Percentiles rank a stretch among this genome's conserved stretches.
Evolutionary conservation across 352 stramenopile genomes (phyloP).

Genomic region (Peronospora farinosa): DNA sequence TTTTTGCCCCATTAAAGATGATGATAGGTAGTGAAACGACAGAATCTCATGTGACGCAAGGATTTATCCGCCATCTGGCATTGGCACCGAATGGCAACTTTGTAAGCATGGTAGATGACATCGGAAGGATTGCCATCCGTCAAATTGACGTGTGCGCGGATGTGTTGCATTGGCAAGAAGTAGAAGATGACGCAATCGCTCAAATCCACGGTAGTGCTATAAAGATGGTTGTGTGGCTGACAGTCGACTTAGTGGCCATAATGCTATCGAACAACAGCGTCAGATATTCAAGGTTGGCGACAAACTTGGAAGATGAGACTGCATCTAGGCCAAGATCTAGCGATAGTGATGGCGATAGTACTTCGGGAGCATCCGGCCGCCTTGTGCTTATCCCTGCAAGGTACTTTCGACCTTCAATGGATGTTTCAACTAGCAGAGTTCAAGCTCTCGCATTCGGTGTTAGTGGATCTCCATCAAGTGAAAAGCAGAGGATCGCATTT

Average conservation of each 20-base stretch:
- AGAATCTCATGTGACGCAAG: conserved; percentile 14
- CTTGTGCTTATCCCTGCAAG: conserved; percentile 10
- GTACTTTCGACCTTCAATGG: conserved; percentile 10
- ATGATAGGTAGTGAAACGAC: conserved; percentile 26
- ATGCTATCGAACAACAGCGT: conserved; percentile 17
- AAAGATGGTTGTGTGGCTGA: conserved; percentile 24
- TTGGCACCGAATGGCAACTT: conserved; percentile 45
- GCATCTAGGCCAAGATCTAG: neutral
- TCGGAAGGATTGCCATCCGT: conserved; percentile 40
- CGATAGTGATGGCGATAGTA: conserved; percentile 15
- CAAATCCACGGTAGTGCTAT: conserved; percentile 1
- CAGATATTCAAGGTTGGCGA: conserved; percentile 17
- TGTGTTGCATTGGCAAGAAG: conserved; percentile 46
- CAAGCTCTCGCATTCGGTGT: conserved; percentile 10
- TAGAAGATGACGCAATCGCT: conserved; percentile 10
- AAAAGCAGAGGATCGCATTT: conserved; percentile 3
- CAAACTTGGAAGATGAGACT: conserved; percentile 10
- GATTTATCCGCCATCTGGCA: conserved; percentile 39
- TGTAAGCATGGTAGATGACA: conserved; percentile 47
- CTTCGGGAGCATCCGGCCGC: neutral
- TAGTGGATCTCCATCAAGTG: neutral
- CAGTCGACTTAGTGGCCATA: conserved; percentile 21
- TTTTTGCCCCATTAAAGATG: conserved; percentile 38
- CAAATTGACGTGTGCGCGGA: conserved; percentile 60
- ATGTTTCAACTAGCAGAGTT: neutral